These are phyloP conservation scores for Auricularia sp. DNA, from an alignment of 768 basidiomycete species.

Conservation along the genomic window DNA sequence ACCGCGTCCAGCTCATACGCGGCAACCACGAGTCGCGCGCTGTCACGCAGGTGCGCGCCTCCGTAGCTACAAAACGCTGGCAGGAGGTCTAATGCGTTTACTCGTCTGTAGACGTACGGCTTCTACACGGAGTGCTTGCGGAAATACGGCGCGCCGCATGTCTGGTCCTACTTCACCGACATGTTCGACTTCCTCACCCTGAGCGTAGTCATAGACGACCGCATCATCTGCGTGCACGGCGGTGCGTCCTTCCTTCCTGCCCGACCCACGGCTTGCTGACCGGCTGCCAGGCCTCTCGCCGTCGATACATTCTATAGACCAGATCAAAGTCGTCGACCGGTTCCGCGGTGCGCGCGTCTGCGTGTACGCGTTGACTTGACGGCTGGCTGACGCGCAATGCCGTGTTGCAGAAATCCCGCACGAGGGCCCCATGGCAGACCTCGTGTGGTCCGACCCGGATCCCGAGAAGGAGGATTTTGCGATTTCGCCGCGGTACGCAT, in stretches of 20 bases:
- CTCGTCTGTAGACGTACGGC: constrained; percentile 71
- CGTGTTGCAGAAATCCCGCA: constrained; percentile 74
- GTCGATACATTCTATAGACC: constrained; percentile 97
- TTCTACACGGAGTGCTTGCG: constrained; percentile 98
- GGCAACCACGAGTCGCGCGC: constrained; percentile 98
- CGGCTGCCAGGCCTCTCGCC: constrained; percentile 71
- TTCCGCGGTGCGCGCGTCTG: constrained; percentile 44
- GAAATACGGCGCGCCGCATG: constrained; percentile 91
- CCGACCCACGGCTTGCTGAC: constrained; percentile 6
- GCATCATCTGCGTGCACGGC: constrained; percentile 98
- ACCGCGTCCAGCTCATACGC: constrained; percentile 90
- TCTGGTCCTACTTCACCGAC: constrained; percentile 99
- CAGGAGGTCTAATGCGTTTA: too few relatives aligned
- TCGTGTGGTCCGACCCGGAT: constrained; percentile 99
- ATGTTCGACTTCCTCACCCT: constrained; percentile 99
- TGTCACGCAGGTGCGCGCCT: constrained; percentile 81
- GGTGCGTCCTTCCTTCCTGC: constrained; percentile 39
- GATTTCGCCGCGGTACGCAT: constrained; percentile 67
- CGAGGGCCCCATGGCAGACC: constrained; percentile 98
- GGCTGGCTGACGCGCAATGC: too few relatives aligned
- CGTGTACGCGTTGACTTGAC: too few relatives aligned
- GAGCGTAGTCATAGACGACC: constrained; percentile 96
- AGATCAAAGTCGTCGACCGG: constrained; percentile 97
- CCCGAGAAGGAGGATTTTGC: constrained; percentile 99
- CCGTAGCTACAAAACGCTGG: constrained; percentile 14